Evolutionary conservation across 257 asterid species (phyloP), one percentile per base, ranked within the genome.

Genomic region (Thymus quinquecostatus): DNA sequence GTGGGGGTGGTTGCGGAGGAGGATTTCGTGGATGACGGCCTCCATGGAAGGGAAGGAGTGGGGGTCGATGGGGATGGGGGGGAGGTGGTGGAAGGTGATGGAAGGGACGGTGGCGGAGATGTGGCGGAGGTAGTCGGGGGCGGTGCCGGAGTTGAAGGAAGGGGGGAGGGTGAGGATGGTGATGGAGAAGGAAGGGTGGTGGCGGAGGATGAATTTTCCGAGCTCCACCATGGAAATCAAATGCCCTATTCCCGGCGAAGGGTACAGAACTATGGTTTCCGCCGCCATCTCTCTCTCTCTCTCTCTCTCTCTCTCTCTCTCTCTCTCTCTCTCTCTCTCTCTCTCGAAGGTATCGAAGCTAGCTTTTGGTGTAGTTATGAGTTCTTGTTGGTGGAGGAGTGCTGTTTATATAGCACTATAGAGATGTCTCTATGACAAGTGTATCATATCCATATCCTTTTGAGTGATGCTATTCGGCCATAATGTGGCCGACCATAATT

Each of bases 201-300:
- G 84, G 64, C 21, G 80, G 71, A 81, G 79, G 73, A 82, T 86
- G 73, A 86, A 74, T 68, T 84, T 89, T 1, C 87, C 95, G 6
- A 87, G 78, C 81, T 89, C 96, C 77, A 86, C 90, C 96, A 89
- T 87, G 79, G 95, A 80, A 59, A 87, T 49, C 5, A 89, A 69
- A 14, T 89, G 95, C 44, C 95, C 94, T 74, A 89, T 85, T 47
- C 85, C 88, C 1, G 87, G 90, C 27, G 86, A 78, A 8, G 96
- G 96, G 54, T 84, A 87, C 0, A 87, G 77, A 27, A 89, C 84
- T 33, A 84, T 34, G 1, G 74, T 78, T 57, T 40, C 21, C 21
- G 21, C 21, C 1, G 1, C 67, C 66, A 51, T 51, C 4, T 36
- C 40, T 36, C 40, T 21, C 21, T 21, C 21, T 21, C 21, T 21